Percentiles rank a stretch among this genome's conserved stretches.
These are phyloP conservation scores for Mortierella hygrophila DNA, from an alignment of 192 early-diverging fungal genomes.

Conservation along the genomic window DNA sequence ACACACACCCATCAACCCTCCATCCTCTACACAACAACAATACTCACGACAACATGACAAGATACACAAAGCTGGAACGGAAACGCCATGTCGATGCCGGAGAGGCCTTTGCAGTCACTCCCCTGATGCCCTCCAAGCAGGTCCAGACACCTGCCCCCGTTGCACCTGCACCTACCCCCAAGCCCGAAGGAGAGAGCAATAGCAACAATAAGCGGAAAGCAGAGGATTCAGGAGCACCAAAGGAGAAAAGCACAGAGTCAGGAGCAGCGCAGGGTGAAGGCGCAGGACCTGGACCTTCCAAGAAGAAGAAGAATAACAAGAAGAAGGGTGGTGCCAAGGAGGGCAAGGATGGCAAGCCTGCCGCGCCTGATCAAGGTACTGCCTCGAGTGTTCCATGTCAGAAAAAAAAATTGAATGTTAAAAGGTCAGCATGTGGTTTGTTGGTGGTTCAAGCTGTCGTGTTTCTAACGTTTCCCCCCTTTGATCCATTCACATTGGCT, in stretches of 20 bases:
- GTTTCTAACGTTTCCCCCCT: neutral
- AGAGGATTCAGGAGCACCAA: conserved; percentile 2
- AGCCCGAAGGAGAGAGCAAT: neutral
- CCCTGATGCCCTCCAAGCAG: conserved; percentile 49
- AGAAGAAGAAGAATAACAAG: conserved; percentile 25
- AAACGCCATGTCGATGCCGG: conserved; percentile 56
- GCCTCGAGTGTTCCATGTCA: neutral
- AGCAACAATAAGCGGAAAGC: conserved; percentile 34
- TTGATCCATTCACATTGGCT: neutral
- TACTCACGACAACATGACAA: conserved; percentile 47
- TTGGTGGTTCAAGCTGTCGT: neutral
- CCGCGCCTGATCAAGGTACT: conserved; percentile 16
- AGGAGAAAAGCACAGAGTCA: neutral
- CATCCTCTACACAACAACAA: neutral
- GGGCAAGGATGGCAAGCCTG: conserved; percentile 14
- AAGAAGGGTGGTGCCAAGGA: conserved; percentile 22
- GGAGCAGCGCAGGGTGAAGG: conserved; percentile 14
- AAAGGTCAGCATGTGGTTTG: too few relatives aligned
- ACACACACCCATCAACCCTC: neutral
- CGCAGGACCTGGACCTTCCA: conserved; percentile 9
- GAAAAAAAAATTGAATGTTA: too few relatives aligned
- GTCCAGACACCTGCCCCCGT: neutral
- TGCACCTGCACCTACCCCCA: neutral
- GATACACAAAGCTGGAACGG: conserved; percentile 63
- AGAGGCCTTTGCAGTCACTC: conserved; percentile 51